Base-by-base conservation (phyloP, 345 rosid genomes). In the Citrus australasica region DNA sequence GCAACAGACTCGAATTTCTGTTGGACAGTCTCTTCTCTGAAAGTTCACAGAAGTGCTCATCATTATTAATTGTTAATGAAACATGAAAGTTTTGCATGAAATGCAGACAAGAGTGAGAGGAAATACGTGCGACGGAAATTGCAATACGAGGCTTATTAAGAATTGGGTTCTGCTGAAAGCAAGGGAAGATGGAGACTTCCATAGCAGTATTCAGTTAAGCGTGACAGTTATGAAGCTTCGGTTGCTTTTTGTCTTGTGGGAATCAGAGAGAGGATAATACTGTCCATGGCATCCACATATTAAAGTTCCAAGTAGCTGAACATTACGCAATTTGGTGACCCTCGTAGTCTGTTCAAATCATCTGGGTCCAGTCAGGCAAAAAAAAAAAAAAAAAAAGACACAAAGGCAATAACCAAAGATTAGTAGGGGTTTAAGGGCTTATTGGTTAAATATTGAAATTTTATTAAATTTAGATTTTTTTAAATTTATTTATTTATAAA, bases 101-200 rank as follows among this genome's bases (percentile, higher is more conserved):
- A n/a, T 51, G 16, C 58, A 32, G 32, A 59, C 27, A 60, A 65
- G 53, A 62, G 37, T 55, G 70, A 73, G 79, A 62, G 70, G 61
- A 38, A n/a, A 6, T 75, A 81, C 82, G 35, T 11, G 73, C 22
- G 67, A 67, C 73, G 77, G 79, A 69, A 37, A 46, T 32, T 69
- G 79, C 76, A 60, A 69, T 59, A 69, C 73, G 79, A 71, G 83
- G 87, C 30, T 27, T 80, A 81, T 58, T 73, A 59, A 84, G 83
- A 55, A 72, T n/a, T 19, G 79, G 73, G 77, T 25, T 67, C 73
- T 67, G 83, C 25, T 87, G 91, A 75, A 67, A 62, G 87, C 40
- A 30, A 62, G 79, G 83, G 69, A 85, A 87, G 82, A 85, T 59
- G 21, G 71, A 84, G 81, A 84, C 84, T 73, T 86, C 90, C 94